Evolutionary conservation across 257 asterid genomes (phyloP), one percentile per base, ranked within the genome.

Genomic region (Parsonsia alboflavescens): DNA sequence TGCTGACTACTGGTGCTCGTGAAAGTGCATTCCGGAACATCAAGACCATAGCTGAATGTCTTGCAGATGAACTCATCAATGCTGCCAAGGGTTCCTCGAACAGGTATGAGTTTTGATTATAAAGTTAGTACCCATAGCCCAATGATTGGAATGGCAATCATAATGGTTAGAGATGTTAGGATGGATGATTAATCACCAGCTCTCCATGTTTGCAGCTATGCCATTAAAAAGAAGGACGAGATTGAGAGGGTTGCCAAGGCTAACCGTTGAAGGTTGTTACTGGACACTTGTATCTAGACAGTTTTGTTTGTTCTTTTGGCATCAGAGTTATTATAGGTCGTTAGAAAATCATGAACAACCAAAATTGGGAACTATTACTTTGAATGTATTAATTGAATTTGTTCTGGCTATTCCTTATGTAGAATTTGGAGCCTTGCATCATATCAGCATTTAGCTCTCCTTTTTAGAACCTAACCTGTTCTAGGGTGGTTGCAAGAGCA

Each of bases 171-270:
- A 71, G 24, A 13, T 41, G 8, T 56, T 11, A 13, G 22, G 15
- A 7, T 41, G 7, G 24, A 7, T 41, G 19, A 72, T 33, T 73
- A 21, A 62, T 28, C 30, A 44, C 15, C 24, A 24, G 8, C 48
- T 58, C 33, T 58, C 11, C 26, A 33, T n/a, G 4, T 4, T 21
- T 70, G 80, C 89, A 92, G 97, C 87, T 92, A 90, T 76, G 97
- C 97, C 10, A 92, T 92, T 5, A 92, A 92, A 80, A 92, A 90
- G 96, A 92, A 92, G 75, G 96, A 91, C 12, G 96, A 91, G 88
- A 90, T 91, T 77, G 97, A 91, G 84, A 87, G 96, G 80, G 97
- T 91, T 83, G 96, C 96, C 46, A 91, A 90, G 88, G 97, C 95
- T 76, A 90, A 92, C 79, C 93, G 95, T 87, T 92, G 61, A 86